Conservation (phyloP, 1,139 yeast genomes). For the Candida labiduridarum region DNA sequence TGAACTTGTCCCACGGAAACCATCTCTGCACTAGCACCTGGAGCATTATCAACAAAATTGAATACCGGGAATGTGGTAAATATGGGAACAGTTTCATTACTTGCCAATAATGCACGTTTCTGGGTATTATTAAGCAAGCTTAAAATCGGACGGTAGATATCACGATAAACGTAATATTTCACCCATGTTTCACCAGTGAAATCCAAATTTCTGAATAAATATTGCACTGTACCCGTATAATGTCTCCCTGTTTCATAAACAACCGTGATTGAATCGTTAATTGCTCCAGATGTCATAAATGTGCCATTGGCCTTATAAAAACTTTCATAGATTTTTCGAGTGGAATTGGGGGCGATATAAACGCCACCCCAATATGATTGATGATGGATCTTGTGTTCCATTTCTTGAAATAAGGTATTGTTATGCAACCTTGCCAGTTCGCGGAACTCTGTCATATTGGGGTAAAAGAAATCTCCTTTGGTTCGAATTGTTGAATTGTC, state of each 20-base stretch:
- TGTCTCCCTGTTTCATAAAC: constrained; percentile 60
- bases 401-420: constrained; percentile 36
- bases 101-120: constrained; percentile 16
- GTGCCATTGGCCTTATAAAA: constrained; percentile 26
- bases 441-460: constrained; percentile 28
- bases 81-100: constrained; percentile 20
- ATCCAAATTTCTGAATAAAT: constrained; percentile 40
- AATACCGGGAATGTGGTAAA: constrained; percentile 26
- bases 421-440: constrained; percentile 31
- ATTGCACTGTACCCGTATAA: constrained; percentile 40
- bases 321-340: constrained; percentile 36
- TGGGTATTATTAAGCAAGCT: constrained; percentile 16
- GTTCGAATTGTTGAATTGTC: constrained; percentile 19
- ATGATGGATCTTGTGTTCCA: constrained; percentile 42
- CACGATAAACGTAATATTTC: constrained; percentile 22
- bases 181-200: constrained; percentile 30
- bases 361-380: constrained; percentile 58
- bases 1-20: constrained; percentile 40
- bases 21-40: constrained; percentile 23
- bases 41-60: constrained; percentile 24
- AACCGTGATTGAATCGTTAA: constrained; percentile 30
- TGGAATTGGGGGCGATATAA: constrained; percentile 48
- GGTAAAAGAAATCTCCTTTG: constrained; percentile 45
- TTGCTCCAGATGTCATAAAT: constrained; percentile 16
- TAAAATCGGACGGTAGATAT: constrained; percentile 24